Evolutionary conservation across 2,329 filamentous ascomycete genomes (phyloP), one percentile per base, ranked within the genome.

Genomic region (Alternaria arbusti): DNA sequence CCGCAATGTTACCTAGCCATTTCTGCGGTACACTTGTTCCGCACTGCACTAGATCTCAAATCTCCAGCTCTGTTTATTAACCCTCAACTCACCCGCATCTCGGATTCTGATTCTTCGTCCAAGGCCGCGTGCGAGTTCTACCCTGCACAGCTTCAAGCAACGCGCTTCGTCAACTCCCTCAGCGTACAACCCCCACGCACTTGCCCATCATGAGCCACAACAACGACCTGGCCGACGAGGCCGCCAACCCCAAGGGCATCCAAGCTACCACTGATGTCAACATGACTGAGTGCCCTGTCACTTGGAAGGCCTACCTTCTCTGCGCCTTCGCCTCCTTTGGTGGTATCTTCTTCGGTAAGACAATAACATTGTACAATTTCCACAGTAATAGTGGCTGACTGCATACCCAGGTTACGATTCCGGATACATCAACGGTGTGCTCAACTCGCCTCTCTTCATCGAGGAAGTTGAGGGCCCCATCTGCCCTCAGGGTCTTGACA

Each of bases 391-490:
- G 17, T 15, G 20, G 13, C 49, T 52, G 10, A 52, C 49, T 9
- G 12, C 49, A 25, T 8, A 15, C 26, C 3, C 49, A 52, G 91
- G 91, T 57, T 94, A 91, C 80, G 91, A 93, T 74, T 91, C 90
- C 40, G 91, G 91, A 71, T 91, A 91, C 82, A 91, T 92, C 83
- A 89, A 88, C 77, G 89, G 88, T 77, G 87, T 90, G 65, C 81
- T 86, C 46, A 86, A 66, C 25, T 80, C 79, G 77, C 70, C 76
- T 61, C 75, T 68, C 56, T 78, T 79, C 71, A 77, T 78, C 66
- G 64, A 76, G 52, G 65, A 74, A 47, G 78, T 76, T 56, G 76
- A 75, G 57, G 49, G 74, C 70, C 83, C 89, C 13, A 73, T 71
- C 5, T 25, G 22, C 36, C 36, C 28, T 6, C 5, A 45, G 22